phyloP scores from a whole-genome alignment of 2,329 filamentous ascomycete species.

The Huntiella abstrusa region DNA sequence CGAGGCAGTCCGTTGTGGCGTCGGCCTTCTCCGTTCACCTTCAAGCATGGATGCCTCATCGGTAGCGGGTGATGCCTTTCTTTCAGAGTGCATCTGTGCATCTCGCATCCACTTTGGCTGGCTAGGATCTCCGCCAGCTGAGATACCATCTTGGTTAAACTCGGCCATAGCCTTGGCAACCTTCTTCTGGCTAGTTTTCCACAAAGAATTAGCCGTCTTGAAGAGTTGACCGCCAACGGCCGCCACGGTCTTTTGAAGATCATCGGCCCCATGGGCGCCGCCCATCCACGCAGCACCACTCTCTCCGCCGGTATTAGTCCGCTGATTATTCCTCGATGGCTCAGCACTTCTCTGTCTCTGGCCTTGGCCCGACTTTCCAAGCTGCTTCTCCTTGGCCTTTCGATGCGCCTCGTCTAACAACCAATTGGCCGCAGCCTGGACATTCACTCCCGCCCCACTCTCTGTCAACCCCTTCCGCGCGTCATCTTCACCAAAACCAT shows the following conservation, averaged over 20 bases:
- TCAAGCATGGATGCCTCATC: slow-evolving; percentile 71
- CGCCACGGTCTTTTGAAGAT: slow-evolving; percentile 63
- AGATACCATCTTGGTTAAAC: slow-evolving; percentile 44
- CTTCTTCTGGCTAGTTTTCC: slow-evolving; percentile 88
- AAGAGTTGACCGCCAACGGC: slow-evolving; percentile 69
- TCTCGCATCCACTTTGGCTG: slow-evolving; percentile 96
- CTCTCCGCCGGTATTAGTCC: not conserved
- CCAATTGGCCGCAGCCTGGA: slow-evolving; percentile 76
- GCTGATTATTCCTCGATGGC: slow-evolving; percentile 5
- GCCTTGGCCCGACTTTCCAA: slow-evolving; percentile 22
- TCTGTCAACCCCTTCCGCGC: slow-evolving; percentile 63
- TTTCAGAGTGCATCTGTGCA: slow-evolving; percentile 28
- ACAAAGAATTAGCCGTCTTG: slow-evolving; percentile 86
- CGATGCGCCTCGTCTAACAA: slow-evolving; percentile 80
- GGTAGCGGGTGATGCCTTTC: slow-evolving; percentile 24
- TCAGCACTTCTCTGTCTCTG: slow-evolving; percentile 11
- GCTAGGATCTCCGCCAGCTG: slow-evolving; percentile 36
- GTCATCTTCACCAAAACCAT: slow-evolving; percentile 78
- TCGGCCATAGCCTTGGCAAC: slow-evolving; percentile 84
- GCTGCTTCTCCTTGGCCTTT: slow-evolving; percentile 55
- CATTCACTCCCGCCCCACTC: slow-evolving; percentile 59
- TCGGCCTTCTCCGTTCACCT: slow-evolving; percentile 34
- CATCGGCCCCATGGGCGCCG: slow-evolving; percentile 33
- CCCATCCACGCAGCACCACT: slow-evolving; percentile 42
- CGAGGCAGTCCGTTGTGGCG: not conserved